Evolutionary conservation across 495 filamentous ascomycete genomes (phyloP), one percentile per base, ranked within the genome.

Genomic region (Melanomma pulvis-pyrius): DNA sequence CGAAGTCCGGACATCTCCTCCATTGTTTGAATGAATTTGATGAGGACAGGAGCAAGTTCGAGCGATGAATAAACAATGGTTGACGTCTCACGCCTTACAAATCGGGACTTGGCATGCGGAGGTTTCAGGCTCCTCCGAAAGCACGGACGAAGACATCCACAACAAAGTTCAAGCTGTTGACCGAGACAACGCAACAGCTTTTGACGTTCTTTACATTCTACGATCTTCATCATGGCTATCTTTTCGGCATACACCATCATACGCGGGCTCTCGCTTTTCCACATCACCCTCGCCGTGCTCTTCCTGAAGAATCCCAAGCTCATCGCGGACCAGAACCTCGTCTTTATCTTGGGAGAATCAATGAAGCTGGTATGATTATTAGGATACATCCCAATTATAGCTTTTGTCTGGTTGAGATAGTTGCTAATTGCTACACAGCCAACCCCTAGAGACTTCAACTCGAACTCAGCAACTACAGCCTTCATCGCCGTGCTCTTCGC

Each of bases 281-380:
- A 93, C 76, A 77, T 94, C 64, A 89, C 90, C 21, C 82, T 93
- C 26, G 89, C 85, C 72, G 92, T 87, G 77, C 91, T 92, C 82
- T 88, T 96, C 79, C 82, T 92, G 73, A 87, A 83, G 55, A 84
- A 82, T 26, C 92, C 92, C 2, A 73, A 76, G 39, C 77, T 81
- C 61, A 82, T 97, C 65, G 85, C 88, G 47, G 88, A 94, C 72
- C 91, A 92, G 59, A 88, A 90, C 47, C 70, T 96, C 11, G 90
- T 96, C 55, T 93, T 86, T 71, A 84, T 97, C 46, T 78, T 96
- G 15, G 92, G 92, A 47, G 91, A 94, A 74, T 82, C 91, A 47
- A 87, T 94, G 84, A 83, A 85, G 63, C 82, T 96, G 64, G 90
- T 91, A 85, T 32, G 80, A n/a, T n/a, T n/a, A n/a, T n/a, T n/a